These are phyloP conservation scores for Melaleuca alternifolia DNA, from an alignment of 345 rosid genomes.

Conservation along the genomic window DNA sequence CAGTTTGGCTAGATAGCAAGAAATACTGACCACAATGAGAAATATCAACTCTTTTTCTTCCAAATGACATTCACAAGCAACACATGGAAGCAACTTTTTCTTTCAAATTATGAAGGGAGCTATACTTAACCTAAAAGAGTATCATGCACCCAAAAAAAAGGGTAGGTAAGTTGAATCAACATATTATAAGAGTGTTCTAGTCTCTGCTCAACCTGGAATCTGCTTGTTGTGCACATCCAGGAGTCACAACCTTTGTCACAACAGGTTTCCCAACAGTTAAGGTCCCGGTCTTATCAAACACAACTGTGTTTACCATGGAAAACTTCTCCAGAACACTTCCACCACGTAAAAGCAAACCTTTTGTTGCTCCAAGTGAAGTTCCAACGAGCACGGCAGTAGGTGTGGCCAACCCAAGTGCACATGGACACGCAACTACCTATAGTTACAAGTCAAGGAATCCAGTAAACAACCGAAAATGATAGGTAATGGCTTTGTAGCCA, in stretches of 20 bases:
- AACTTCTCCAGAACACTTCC: constrained; percentile 87
- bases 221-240: constrained; percentile 10
- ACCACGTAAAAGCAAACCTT: constrained; percentile 88
- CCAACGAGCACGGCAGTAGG: constrained; percentile 99
- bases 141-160: neutral
- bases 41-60: neutral
- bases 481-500: neutral
- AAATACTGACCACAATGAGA: neutral
- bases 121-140: neutral
- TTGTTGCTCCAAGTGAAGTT: constrained; percentile 90
- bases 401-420: constrained; percentile 98
- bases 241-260: constrained; percentile 60
- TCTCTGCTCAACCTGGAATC: constrained; percentile 44
- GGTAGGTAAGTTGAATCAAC: neutral
- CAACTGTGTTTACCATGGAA: constrained; percentile 65
- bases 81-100: neutral
- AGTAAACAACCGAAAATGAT: neutral
- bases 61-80: neutral
- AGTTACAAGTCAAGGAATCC: constrained; percentile 11
- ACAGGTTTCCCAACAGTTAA: constrained; percentile 86
- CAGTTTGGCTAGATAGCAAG: neutral
- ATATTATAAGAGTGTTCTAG: neutral
- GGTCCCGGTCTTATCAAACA: constrained; percentile 95
- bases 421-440: constrained; percentile 98
- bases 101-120: neutral